Evolutionary conservation across 1,284 basidiomycete genomes (phyloP), one percentile per base, ranked within the genome.

Genomic region (Apiotrichum montevideense): DNA sequence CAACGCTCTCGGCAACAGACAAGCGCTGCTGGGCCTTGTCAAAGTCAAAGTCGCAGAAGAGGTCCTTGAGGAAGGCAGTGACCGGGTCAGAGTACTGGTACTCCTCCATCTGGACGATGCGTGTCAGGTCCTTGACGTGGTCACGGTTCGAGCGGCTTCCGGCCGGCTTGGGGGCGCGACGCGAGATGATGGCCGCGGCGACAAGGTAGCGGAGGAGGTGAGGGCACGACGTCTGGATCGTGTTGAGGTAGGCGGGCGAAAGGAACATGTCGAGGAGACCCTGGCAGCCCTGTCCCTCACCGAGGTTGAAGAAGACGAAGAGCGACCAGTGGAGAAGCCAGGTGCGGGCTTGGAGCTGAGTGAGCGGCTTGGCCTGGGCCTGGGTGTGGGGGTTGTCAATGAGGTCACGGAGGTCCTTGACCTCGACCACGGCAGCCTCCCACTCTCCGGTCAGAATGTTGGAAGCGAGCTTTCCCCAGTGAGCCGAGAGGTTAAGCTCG

Each of bases 311-410:
- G 79, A 94, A 98, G 63, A 98, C 91, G 77, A 98, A 98, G 52
- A 98, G 85, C 14, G 88, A 90, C 95, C 95, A 98, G 80, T 98
- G 96, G 11, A 93, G 84, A 58, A 96, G 84, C 94, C 95, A 98
- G 50, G 91, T 91, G 59, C 96, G 85, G n/a, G 92, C 89, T 78
- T 95, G 93, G 52, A 96, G 83, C 70, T 90, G 92, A 50, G 82
- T 82, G 53, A 91, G 83, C 4, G 87, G 86, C 46, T 83, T 81
- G 15, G 83, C 80, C 49, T 73, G 67, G 13, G 73, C 70, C 44
- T 83, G 80, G 33, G 82, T 78, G 54, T 72, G 71, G 14, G 73
- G 73, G 40, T 83, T 78, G 76, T 98, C 95, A 72, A 98, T 88
- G 57, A 87, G 80, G 61, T 98, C 95, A 44, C 91, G 85, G 15